Conservation (phyloP, 1,139 yeast species). For the Keqinozyma sinolaborantium region DNA sequence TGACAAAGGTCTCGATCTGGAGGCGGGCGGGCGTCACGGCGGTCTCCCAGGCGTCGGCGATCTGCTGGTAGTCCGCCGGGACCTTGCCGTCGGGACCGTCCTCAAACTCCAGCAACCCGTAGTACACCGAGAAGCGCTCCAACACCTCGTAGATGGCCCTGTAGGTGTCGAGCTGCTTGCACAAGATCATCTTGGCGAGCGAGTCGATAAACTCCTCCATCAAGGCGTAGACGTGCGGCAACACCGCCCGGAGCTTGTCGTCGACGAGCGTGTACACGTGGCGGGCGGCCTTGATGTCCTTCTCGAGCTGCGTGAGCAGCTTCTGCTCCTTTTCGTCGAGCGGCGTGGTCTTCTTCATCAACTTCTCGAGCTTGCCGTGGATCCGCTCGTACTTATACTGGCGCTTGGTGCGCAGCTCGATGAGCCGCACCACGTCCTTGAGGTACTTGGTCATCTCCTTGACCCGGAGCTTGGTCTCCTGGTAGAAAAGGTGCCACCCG, state of each 20-base stretch:
- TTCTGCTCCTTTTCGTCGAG: conserved; percentile 37
- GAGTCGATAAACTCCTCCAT: conserved; percentile 51
- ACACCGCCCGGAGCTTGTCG: conserved; percentile 31
- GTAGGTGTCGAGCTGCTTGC: conserved; percentile 29
- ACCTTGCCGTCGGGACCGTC: conserved; percentile 6
- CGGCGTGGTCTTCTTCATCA: conserved; percentile 33
- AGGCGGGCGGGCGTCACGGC: conserved; percentile 25
- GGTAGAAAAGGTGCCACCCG: conserved; percentile 28
- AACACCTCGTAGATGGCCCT: conserved; percentile 24
- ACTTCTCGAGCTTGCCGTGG: conserved; percentile 37
- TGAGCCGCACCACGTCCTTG: conserved; percentile 33
- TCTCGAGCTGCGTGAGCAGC: conserved; percentile 27
- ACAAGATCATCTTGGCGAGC: conserved; percentile 30
- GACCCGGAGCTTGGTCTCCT: conserved; percentile 28
- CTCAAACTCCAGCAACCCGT: conserved; percentile 27
- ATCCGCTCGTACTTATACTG: conserved; percentile 39
- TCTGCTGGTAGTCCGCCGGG: conserved; percentile 15
- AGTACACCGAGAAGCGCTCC: conserved; percentile 29
- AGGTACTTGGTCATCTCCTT: conserved; percentile 38
- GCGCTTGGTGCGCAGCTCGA: conserved; percentile 43
- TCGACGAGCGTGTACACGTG: conserved; percentile 32
- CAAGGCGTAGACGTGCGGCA: conserved; percentile 46
- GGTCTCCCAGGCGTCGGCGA: conserved; percentile 33
- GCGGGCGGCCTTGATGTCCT: conserved; percentile 25
- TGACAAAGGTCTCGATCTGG: conserved; percentile 36